phyloP scores from a whole-genome alignment of 2,329 filamentous ascomycete genomes.

The Pseudogymnoascus sp. region DNA sequence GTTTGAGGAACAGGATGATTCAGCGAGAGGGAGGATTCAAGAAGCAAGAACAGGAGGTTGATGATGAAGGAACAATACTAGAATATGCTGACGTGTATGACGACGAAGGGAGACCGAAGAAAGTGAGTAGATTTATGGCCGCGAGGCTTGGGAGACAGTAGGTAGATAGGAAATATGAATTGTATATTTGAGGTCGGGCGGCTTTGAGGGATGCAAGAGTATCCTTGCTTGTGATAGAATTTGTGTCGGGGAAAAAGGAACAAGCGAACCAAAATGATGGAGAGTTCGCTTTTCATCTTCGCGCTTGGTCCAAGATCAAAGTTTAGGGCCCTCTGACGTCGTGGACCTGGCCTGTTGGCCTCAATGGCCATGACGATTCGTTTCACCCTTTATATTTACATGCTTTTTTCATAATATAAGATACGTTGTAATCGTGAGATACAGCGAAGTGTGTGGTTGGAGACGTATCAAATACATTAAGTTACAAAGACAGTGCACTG shows the following conservation, averaged over 20 bases:
- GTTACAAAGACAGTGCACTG: neutral
- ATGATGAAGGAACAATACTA: neutral
- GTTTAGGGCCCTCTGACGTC: conserved; percentile 56
- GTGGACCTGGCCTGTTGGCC: conserved; percentile 26
- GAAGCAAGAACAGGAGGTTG: conserved; percentile 37
- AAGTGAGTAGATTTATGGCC: conserved; percentile 67
- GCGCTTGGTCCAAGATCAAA: conserved; percentile 51
- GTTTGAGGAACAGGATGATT: conserved; percentile 74
- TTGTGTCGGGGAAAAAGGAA: neutral
- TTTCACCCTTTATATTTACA: conserved; percentile 55
- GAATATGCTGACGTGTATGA: conserved; percentile 29
- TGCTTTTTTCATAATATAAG: neutral
- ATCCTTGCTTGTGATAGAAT: neutral
- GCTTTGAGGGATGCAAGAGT: neutral
- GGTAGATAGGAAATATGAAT: conserved; percentile 18
- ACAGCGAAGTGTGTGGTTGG: neutral
- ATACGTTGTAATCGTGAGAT: neutral
- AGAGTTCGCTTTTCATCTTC: conserved; percentile 38
- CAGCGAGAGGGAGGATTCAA: conserved; percentile 76
- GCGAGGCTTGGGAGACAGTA: conserved; percentile 53
- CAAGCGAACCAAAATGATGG: conserved; percentile 10
- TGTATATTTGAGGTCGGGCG: neutral
- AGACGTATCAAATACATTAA: neutral
- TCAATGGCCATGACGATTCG: conserved; percentile 50
- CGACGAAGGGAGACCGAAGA: conserved; percentile 53